Evolutionary conservation across 192 early-diverging fungal species (phyloP).

Genomic region (Spizellomyces sp.): DNA sequence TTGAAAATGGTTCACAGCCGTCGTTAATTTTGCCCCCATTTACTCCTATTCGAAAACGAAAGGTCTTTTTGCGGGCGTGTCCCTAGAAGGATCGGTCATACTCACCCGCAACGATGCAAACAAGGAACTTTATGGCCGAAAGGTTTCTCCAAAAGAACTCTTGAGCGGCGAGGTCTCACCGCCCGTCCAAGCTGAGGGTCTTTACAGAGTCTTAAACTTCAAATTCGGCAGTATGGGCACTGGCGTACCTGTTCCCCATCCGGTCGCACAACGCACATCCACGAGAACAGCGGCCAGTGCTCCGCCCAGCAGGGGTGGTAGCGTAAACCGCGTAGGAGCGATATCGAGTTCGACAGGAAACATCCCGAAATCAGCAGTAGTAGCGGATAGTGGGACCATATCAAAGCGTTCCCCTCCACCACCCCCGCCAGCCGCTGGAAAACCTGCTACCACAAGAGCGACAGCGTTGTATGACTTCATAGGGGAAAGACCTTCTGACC

Average conservation of each 20-base stretch:
- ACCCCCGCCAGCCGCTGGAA: not conserved
- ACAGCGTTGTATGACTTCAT: conserved; percentile 82
- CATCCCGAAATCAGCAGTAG: not conserved
- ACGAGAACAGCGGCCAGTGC: not conserved
- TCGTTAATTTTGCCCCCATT: conserved; percentile 78
- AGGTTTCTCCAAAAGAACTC: conserved; percentile 66
- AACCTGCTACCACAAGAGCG: not conserved
- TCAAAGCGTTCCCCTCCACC: conserved; percentile 24
- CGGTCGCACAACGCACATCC: conserved; percentile 5
- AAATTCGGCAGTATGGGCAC: conserved; percentile 35
- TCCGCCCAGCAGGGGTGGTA: not conserved
- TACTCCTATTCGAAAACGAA: conserved; percentile 91
- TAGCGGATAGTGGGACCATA: not conserved
- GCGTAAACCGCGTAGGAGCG: not conserved
- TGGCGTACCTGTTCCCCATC: conserved; percentile 1
- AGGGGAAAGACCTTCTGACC: conserved; percentile 77
- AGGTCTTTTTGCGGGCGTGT: conserved; percentile 91
- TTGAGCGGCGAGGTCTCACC: conserved; percentile 69
- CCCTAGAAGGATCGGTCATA: conserved; percentile 85
- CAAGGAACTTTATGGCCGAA: conserved; percentile 75
- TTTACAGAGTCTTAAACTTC: conserved; percentile 73
- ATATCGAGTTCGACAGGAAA: not conserved
- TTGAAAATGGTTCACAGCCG: conserved; percentile 6
- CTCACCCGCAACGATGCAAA: conserved; percentile 86
- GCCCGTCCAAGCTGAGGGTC: conserved; percentile 76